Percentiles rank a stretch among this genome's conserved stretches.
Conservation (phyloP, 352 stramenopile species). For the Hyphochytrium catenoides region DNA sequence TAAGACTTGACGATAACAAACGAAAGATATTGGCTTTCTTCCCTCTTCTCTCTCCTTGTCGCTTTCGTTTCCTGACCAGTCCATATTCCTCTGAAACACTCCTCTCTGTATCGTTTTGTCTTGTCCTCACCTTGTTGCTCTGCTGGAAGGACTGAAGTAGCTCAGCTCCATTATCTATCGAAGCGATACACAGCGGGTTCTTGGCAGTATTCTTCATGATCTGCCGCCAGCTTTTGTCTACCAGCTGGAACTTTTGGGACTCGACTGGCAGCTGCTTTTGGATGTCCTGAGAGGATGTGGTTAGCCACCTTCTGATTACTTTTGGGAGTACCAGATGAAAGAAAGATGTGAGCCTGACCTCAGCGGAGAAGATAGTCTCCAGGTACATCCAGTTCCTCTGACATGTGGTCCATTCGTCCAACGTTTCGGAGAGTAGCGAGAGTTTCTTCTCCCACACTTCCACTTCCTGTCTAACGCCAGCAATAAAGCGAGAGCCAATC, state of each 20-base stretch:
- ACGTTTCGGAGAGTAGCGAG: constrained; percentile 41
- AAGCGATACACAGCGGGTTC: constrained; percentile 42
- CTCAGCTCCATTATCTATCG: constrained; percentile 33
- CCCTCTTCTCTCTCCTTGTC: too few relatives aligned
- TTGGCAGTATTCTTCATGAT: constrained; percentile 49
- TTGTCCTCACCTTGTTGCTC: constrained; percentile 48
- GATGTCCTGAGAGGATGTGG: too few relatives aligned
- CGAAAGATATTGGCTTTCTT: too few relatives aligned
- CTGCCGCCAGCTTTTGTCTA: constrained; percentile 59
- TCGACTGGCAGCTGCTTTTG: constrained; percentile 61
- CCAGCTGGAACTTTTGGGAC: constrained; percentile 48
- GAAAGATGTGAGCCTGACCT: too few relatives aligned
- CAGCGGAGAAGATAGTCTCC: constrained; percentile 60
- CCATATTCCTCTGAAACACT: too few relatives aligned
- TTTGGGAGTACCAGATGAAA: too few relatives aligned
- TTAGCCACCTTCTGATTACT: too few relatives aligned
- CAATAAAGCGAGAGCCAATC: constrained; percentile 72
- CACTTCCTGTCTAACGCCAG: constrained; percentile 68
- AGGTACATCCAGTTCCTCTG: constrained; percentile 68
- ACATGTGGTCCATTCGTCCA: constrained; percentile 57
- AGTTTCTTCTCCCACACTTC: constrained; percentile 68
- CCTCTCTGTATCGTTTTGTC: too few relatives aligned
- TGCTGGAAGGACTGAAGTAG: constrained; percentile 53
- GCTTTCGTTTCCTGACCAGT: too few relatives aligned
- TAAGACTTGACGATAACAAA: too few relatives aligned